phyloP scores from a whole-genome alignment of 768 basidiomycete species.

The Termitomyces sp. region DNA sequence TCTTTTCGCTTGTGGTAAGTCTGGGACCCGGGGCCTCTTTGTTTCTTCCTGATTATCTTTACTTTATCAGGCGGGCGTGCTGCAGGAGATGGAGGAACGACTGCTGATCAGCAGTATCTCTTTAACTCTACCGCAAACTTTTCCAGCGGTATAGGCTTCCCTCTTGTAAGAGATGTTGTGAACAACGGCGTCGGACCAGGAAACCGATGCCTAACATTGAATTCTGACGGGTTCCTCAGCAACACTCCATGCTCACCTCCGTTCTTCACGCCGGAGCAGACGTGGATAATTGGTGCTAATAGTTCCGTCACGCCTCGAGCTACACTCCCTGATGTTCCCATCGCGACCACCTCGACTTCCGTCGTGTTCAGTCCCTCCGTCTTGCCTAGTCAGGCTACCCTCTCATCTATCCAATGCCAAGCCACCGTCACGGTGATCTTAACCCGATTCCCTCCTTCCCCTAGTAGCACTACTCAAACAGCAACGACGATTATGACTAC shows the following conservation, averaged over 20 bases:
- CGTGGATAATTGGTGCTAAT: constrained; percentile 18
- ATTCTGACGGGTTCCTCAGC: constrained; percentile 22
- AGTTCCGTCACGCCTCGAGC: background rate
- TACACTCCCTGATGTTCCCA: background rate
- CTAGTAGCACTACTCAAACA: background rate
- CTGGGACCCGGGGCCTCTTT: background rate
- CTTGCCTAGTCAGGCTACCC: background rate
- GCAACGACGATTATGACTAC: background rate
- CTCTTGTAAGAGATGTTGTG: constrained; percentile 17
- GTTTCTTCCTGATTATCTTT: background rate
- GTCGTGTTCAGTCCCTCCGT: background rate
- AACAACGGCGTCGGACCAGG: constrained; percentile 21
- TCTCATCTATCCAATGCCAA: background rate
- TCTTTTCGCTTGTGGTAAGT: constrained; percentile 23
- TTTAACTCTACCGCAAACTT: constrained; percentile 19
- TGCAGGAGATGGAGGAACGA: constrained; percentile 24
- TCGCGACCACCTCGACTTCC: background rate
- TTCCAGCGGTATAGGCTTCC: constrained; percentile 16
- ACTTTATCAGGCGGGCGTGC: constrained; percentile 21
- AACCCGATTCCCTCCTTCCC: background rate
- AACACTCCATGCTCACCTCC: constrained; percentile 24
- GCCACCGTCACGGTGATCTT: background rate
- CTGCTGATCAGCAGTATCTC: constrained; percentile 23
- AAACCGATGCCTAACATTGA: constrained; percentile 21
- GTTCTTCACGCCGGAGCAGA: constrained; percentile 22